Evolutionary conservation across 225 moss, liverwort and hornwort species (phyloP).

Genomic region (Pseudisothecium myosuroides): DNA sequence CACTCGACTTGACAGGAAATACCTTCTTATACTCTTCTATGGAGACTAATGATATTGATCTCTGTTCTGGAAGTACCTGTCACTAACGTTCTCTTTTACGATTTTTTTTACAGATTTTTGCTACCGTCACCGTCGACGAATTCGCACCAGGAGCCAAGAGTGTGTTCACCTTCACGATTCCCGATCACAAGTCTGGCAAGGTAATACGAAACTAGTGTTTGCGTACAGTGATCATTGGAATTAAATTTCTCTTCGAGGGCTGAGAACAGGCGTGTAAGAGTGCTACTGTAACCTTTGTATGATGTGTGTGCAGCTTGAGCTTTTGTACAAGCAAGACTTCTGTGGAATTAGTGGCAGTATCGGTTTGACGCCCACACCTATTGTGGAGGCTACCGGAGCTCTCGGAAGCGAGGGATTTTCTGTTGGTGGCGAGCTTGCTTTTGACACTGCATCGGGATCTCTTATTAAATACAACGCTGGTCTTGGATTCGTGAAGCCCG

Average conservation of each 20-base stretch:
- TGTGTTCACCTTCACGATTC: conserved; percentile 86
- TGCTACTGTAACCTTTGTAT: neutral
- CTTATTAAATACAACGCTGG: conserved; percentile 89
- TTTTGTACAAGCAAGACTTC: conserved; percentile 70
- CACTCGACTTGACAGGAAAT: neutral
- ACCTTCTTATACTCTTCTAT: neutral
- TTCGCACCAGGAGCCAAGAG: conserved; percentile 89
- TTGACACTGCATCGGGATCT: conserved; percentile 74
- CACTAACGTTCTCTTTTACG: neutral
- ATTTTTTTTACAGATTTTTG: conserved; percentile 50
- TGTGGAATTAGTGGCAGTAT: conserved; percentile 83
- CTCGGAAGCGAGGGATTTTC: conserved; percentile 76
- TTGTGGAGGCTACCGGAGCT: conserved; percentile 78
- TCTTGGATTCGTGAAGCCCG: conserved; percentile 86
- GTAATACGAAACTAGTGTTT: conserved; percentile 8
- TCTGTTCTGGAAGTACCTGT: neutral
- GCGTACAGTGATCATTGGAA: neutral
- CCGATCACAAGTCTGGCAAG: conserved; percentile 94
- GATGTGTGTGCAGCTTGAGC: conserved; percentile 65
- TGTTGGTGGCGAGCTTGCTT: conserved; percentile 82
- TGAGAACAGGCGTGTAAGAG: neutral
- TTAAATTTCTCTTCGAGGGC: neutral
- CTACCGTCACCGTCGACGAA: conserved; percentile 85
- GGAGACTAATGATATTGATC: neutral
- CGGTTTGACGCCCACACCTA: conserved; percentile 83